Base-by-base conservation (phyloP, 768 basidiomycete species). In the Russula sp. region DNA sequence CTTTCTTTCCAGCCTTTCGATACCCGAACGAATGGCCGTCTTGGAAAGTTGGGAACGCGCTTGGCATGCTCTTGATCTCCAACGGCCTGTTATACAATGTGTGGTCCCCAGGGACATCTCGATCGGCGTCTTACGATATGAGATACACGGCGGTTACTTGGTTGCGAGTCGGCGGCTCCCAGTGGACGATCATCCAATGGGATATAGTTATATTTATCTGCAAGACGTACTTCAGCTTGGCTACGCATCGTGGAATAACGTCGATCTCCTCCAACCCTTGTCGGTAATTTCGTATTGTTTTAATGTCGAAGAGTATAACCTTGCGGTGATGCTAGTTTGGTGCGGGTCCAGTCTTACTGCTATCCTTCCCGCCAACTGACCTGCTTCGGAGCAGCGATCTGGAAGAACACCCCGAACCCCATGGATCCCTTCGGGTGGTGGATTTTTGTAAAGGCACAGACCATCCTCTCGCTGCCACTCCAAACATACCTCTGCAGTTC, bases 91-190 rank as follows among this genome's bases (percentile, higher is more conserved):
- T 13, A 39, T 60, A 40, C 58, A 64, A 48, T 64, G 59, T 42
- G 16, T 64, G 20, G 59, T 60, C 8, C 63, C 63, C 14, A 42
- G 48, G 32, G 48, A 60, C 34, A 50, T 60, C 18, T 49, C 63
- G 4, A 48, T 27, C 40, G 40, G 63, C 49, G 18, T 55, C 22
- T 55, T 60, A 37, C 48, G 35, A 48, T 60, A 64, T 16, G 58
- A 64, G 59, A 64, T 64, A 51, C 58, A 60, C 14, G 54, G 27
- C 20, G 63, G 63, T 14, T 60, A 64, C 49, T 56, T 64, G 54
- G 44, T 64, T 32, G 63, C 54, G 5, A 37, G 49, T 31, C 58
- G 63, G 37, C 53, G 58, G 34, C 45, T 60, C 35, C 59, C 53
- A 20, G 40, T 37, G 35, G 59, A 64, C 48, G 63, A 64, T 64